Base-by-base conservation (phyloP, 2,329 filamentous ascomycete species). In the Paraphaeosphaeria minitans region DNA sequence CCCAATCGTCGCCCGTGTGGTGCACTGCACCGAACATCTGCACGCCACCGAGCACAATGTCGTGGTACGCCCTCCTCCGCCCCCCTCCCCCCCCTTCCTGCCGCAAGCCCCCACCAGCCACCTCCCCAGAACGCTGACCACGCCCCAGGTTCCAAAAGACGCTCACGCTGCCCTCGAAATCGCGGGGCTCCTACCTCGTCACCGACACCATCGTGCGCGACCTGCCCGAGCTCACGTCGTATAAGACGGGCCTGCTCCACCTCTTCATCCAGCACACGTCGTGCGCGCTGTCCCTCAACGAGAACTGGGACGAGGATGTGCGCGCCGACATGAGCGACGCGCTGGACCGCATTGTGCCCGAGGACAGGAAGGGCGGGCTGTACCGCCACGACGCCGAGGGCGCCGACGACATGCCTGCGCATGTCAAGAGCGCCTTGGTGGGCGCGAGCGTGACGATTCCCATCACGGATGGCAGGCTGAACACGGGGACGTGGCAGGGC, bases 231-330 rank as follows among this genome's bases (percentile, higher is more conserved):
- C 85, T 98, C 64, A 83, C 83, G 59, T 77, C 86, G 65, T 97
- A 96, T 85, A 94, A 94, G 76, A 86, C 95, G 67, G 75, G 75
- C 4, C 64, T 78, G 1, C 81, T 98, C 62, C 88, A 97, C 76
- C 84, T 99, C 48, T 99, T 98, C 77, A 84, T 98, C 55, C 94
- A 99, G 80, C 95, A 99, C 80, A 99, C 95, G 5, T 92, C 88
- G 71, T 97, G 93, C 78, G 95, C 91, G 13, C 83, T 99, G 54
- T 91, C 87, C 60, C 81, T 99, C 69, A 99, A 99, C 75, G 95
- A 99, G 84, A 98, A 98, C 80, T 89, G 82, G 81, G 92, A 93
- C 73, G 78, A 81, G 47, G 92, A 96, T 79, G 95, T 99, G n/a
- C 85, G 93, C 58, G 85, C 85, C 42, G 93, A 99, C 78, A 97